phyloP scores from a whole-genome alignment of 106 monocot genomes.

The Ottelia alismoides region DNA sequence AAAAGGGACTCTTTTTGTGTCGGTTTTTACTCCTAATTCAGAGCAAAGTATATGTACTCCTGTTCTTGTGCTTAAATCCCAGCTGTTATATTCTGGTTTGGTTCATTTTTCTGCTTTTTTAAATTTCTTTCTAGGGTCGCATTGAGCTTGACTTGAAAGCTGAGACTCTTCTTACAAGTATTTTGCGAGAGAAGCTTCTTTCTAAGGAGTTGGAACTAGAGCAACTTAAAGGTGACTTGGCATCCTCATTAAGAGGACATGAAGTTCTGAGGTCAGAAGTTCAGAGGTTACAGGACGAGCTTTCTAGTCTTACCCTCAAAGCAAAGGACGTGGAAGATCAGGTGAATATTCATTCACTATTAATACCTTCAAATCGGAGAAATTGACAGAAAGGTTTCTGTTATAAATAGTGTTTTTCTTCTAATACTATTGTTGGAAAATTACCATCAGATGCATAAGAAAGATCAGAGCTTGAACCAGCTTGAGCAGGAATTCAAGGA shows the following conservation, averaged over 20 bases:
- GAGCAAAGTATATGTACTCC: no score
- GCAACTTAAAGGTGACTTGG: slow-evolving; percentile 46
- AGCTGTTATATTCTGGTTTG: no score
- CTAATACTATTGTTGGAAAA: slow-evolving; percentile 16
- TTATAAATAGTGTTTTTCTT: neutral
- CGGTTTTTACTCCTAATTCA: no score
- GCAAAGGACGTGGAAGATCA: slow-evolving; percentile 50
- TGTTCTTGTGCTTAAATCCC: no score
- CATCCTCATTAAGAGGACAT: slow-evolving; percentile 39
- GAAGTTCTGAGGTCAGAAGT: slow-evolving; percentile 39
- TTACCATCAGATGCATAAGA: no score
- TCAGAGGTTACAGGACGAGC: slow-evolving; percentile 45
- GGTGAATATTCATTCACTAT: no score
- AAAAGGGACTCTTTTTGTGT: no score
- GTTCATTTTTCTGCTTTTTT: neutral
- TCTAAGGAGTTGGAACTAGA: slow-evolving; percentile 61
- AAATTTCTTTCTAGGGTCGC: slow-evolving; percentile 30
- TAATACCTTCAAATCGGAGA: neutral
- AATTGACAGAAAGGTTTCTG: no score
- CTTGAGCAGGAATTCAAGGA: slow-evolving; percentile 51
- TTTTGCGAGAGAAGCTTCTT: slow-evolving; percentile 48
- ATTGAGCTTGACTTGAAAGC: slow-evolving; percentile 54
- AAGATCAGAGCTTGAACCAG: slow-evolving; percentile 47
- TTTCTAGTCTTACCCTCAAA: slow-evolving; percentile 56
- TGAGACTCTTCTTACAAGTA: slow-evolving; percentile 46